Evolutionary conservation across 1,284 basidiomycete genomes (phyloP), one percentile per base, ranked within the genome.

Genomic region (Cryptococcus hybrid): DNA sequence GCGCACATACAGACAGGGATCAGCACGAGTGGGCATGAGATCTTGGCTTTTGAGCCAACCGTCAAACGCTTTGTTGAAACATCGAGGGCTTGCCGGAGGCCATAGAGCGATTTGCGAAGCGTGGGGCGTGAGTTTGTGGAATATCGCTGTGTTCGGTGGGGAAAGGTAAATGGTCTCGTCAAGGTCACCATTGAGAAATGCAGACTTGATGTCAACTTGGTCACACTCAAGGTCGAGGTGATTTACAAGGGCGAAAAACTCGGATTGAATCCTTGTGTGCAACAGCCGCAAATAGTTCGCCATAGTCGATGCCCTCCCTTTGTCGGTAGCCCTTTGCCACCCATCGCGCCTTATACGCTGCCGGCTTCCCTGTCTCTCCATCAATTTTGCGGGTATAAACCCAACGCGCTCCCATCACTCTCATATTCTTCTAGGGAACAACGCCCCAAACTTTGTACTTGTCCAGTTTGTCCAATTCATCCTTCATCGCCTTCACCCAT

Each of bases 201-300:
- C 60, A 2, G 62, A 62, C 13, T 56, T 62, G 57, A 69, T 64
- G 52, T 69, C 65, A 13, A 66, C 61, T 53, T 64, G 64, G 47
- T 64, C 57, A 47, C 61, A 69, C 7, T 66, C 56, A 1, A 70
- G 47, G 48, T 65, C 47, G 39, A 58, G 48, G 24, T 66, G 46
- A 30, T 63, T 61, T 52, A 67, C 62, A 18, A 18, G 64, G 37
- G 3, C 67, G 49, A 36, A 69, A 60, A 2, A 66, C 46, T 37
- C 63, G 51, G 12, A 66, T 57, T 11, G 61, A 54, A 51, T 66
- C 62, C 45, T 65, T 65, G 58, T 65, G 66, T 1, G 58, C 65
- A 35, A 68, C 68, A 24, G 58, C 50, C 4, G 61, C 54, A 42
- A 50, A 64, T 4, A 60, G 15, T n/a, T 67, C 65, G 30, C 60